Evolutionary conservation across 192 early-diverging fungal genomes (phyloP).

Genomic region (Paraglomus brasilianum): DNA sequence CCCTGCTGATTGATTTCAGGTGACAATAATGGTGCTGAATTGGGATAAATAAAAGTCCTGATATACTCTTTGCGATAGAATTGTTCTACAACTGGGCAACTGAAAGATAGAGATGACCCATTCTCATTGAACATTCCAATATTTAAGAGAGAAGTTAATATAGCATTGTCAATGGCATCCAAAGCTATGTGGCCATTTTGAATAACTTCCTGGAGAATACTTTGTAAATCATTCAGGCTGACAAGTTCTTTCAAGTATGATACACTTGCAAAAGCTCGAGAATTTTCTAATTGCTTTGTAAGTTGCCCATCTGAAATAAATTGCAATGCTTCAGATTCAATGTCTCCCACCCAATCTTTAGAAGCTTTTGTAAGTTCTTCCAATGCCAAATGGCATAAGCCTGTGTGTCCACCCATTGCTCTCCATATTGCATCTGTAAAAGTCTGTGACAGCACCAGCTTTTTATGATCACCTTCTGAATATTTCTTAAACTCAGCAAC

Average conservation of each 20-base stretch:
- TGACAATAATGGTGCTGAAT: too few relatives aligned
- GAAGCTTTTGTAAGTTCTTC: conserved; percentile 5
- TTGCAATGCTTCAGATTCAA: background rate
- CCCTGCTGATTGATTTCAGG: too few relatives aligned
- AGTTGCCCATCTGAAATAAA: conserved; percentile 12
- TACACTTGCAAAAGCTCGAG: conserved; percentile 10
- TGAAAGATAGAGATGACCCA: conserved; percentile 8
- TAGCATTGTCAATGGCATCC: background rate
- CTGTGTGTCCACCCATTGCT: background rate
- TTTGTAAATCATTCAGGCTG: conserved; percentile 1
- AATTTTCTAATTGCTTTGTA: conserved; percentile 17
- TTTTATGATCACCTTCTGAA: conserved; percentile 4
- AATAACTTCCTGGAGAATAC: conserved; percentile 7
- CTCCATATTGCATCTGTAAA: conserved; percentile 18
- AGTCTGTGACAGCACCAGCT: conserved; percentile 12
- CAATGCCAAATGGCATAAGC: conserved; percentile 6
- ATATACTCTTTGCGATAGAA: too few relatives aligned
- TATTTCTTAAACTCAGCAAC: conserved; percentile 8
- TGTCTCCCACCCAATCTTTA: conserved; percentile 16
- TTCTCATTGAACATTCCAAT: conserved; percentile 1
- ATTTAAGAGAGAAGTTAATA: conserved; percentile 2
- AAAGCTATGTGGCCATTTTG: conserved; percentile 6
- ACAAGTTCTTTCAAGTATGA: conserved; percentile 11
- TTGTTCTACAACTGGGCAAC: conserved; percentile 13
- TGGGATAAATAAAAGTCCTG: too few relatives aligned